Evolutionary conservation across 306 rosid species (phyloP).

Genomic region (Cajanus cajan): DNA sequence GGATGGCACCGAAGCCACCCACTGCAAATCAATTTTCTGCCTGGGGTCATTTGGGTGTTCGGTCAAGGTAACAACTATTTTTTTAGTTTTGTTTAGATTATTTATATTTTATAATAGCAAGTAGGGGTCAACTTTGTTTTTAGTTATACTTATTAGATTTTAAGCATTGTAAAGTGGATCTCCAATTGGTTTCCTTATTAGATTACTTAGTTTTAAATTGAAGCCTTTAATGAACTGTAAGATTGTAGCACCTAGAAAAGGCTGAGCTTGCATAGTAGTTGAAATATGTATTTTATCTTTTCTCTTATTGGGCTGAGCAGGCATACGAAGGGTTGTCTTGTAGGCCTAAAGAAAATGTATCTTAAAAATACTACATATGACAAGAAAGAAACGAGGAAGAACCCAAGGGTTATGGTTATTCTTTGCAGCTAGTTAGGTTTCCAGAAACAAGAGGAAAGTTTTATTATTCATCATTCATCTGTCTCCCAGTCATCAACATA

Average conservation of each 20-base stretch:
- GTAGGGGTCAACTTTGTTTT: not conserved
- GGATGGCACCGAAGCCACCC: slow-evolving; percentile 82
- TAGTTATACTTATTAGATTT: not conserved
- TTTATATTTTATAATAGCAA: not conserved
- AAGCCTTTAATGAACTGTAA: not conserved
- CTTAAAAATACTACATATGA: not conserved
- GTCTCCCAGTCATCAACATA: not conserved
- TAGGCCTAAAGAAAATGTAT: slow-evolving; percentile 1
- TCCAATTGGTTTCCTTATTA: not conserved
- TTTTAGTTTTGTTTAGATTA: not conserved
- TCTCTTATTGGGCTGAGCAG: not conserved
- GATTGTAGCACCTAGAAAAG: not conserved
- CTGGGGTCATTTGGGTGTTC: slow-evolving; percentile 73
- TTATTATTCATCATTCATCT: not conserved
- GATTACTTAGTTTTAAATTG: slow-evolving; percentile 7
- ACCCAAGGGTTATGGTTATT: not conserved
- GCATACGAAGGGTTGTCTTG: not conserved
- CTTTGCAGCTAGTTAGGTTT: too few relatives aligned
- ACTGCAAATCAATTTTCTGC: slow-evolving; percentile 75
- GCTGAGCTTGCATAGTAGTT: not conserved
- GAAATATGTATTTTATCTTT: not conserved
- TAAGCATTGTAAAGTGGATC: not conserved
- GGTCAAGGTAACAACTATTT: slow-evolving; percentile 61
- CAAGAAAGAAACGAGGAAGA: not conserved
- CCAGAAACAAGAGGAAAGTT: too few relatives aligned